Base-by-base conservation (phyloP, 2,329 filamentous ascomycete species). In the Xylariaceae sp. region DNA sequence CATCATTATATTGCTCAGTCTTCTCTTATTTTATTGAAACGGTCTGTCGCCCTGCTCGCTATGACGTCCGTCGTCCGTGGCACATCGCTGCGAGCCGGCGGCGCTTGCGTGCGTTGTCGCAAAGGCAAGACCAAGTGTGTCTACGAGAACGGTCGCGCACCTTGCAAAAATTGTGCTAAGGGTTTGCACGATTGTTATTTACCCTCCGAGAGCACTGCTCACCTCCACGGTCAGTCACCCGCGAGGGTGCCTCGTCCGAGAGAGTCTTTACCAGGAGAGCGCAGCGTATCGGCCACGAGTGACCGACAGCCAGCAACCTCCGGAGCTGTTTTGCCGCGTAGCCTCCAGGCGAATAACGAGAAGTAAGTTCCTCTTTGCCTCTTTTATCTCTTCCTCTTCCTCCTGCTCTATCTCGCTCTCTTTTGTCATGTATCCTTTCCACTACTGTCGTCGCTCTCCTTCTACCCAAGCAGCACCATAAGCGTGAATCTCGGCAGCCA, bases 121-220 rank as follows among this genome's bases (percentile, higher is more conserved):
- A 85, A 84, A 67, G 82, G 82, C 72, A 85, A 85, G 71, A 85
- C 82, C 46, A 84, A 84, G 64, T 85, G 82, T 58, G 81, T 84
- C 64, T 85, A 85, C 72, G 82, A 84, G 58, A 84, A 82, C 63
- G 81, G 81, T 45, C 76, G 81, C 67, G 79, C 81, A n/a, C 82
- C 82, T 10, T 85, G 82, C 74, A 82, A 82, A 67, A 85, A 85
- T 71, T 85, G 82, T 71, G 80, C 81, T 41, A 85, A 85, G 70
- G 82, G 82, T 55, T 80, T 84, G 79, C 82, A 85, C 69, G 81
- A 84, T 51, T 85, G 82, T 72, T 85, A 84, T 67, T 72, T 85
- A 16, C 82, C 82, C 32, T 84, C 81, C 24, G 82, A 84, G 71
- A 81, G 77, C 56, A 79, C 82, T 75, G 77, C 79, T 59, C 81